phyloP scores from a whole-genome alignment of 2,329 filamentous ascomycete genomes.

The Rhexocercosporidium sp. region DNA sequence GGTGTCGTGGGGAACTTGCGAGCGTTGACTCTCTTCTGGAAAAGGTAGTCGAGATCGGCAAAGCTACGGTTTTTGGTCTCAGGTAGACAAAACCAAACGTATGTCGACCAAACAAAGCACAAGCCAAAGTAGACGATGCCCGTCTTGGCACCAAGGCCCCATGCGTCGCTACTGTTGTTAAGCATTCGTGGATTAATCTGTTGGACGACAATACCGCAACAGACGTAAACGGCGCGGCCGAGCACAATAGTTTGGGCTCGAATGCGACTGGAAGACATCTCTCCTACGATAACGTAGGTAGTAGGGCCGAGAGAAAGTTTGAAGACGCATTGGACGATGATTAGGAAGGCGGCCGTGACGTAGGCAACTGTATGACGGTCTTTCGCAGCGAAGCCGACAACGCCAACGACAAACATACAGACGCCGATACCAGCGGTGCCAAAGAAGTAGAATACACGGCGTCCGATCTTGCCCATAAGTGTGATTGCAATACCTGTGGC shows the following conservation, averaged over 20 bases:
- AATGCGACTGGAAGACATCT: slow-evolving; percentile 8
- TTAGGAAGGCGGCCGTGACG: slow-evolving; percentile 8
- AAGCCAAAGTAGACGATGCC: slow-evolving; percentile 11
- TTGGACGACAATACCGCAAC: slow-evolving; percentile 1
- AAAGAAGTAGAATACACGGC: slow-evolving; percentile 6
- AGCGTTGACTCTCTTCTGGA: slow-evolving; percentile 11
- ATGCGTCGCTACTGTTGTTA: background rate
- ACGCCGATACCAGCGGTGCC: slow-evolving; percentile 3
- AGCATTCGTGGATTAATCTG: slow-evolving; percentile 15
- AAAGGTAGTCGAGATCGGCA: slow-evolving; percentile 16
- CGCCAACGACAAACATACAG: slow-evolving; percentile 7
- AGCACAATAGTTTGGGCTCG: slow-evolving; percentile 15
- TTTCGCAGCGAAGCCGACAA: slow-evolving; percentile 7
- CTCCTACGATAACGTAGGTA: slow-evolving; percentile 14
- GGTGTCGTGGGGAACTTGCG: slow-evolving; percentile 9
- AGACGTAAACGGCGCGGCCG: slow-evolving; percentile 12
- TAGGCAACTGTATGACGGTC: background rate
- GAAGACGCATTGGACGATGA: slow-evolving; percentile 9
- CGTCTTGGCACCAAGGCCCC: slow-evolving; percentile 10
- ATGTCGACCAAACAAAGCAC: slow-evolving; percentile 5
- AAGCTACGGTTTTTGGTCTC: slow-evolving; percentile 15
- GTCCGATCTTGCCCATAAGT: slow-evolving; percentile 5
- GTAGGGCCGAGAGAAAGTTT: slow-evolving; percentile 11
- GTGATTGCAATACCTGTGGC: background rate
- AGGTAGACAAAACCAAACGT: slow-evolving; percentile 7